Evolutionary conservation across 495 filamentous ascomycete species (phyloP).

Genomic region (Xylaria grammica): DNA sequence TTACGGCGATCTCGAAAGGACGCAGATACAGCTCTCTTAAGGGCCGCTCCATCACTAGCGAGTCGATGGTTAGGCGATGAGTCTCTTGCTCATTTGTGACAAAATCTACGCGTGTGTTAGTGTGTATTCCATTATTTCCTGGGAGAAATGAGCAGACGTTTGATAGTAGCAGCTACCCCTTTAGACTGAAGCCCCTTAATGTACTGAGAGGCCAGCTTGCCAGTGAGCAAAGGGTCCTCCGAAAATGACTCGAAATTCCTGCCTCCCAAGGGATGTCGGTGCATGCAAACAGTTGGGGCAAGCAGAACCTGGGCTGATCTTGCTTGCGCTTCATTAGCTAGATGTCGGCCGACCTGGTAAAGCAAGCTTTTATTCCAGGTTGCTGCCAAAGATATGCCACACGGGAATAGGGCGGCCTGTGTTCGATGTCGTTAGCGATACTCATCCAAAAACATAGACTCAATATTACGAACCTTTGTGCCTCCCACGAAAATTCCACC

Average conservation of each 20-base stretch:
- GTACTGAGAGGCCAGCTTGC: conserved; percentile 73
- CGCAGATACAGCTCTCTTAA: conserved; percentile 81
- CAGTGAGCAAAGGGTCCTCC: conserved; percentile 80
- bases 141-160: conserved; percentile 55
- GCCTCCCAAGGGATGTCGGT: conserved; percentile 80
- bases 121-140: conserved; percentile 7
- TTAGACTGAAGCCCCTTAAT: conserved; percentile 76
- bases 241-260: conserved; percentile 88
- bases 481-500: conserved; percentile 70
- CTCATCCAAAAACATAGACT: conserved; percentile 34
- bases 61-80: conserved; percentile 73
- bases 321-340: conserved; percentile 74
- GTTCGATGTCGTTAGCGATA: conserved; percentile 34
- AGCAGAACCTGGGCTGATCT: conserved; percentile 76
- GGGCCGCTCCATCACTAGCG: conserved; percentile 71
- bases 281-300: conserved; percentile 83
- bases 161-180: conserved; percentile 78
- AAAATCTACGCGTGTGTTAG: conserved; percentile 60
- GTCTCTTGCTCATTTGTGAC: conserved; percentile 88
- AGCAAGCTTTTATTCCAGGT: conserved; percentile 79
- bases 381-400: conserved; percentile 75
- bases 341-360: conserved; percentile 67
- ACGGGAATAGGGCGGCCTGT: conserved; percentile 73
- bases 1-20: conserved; percentile 80
- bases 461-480: conserved; percentile 56